Evolutionary conservation across 2,329 filamentous ascomycete species (phyloP).

Genomic region (Huntiella decipiens): DNA sequence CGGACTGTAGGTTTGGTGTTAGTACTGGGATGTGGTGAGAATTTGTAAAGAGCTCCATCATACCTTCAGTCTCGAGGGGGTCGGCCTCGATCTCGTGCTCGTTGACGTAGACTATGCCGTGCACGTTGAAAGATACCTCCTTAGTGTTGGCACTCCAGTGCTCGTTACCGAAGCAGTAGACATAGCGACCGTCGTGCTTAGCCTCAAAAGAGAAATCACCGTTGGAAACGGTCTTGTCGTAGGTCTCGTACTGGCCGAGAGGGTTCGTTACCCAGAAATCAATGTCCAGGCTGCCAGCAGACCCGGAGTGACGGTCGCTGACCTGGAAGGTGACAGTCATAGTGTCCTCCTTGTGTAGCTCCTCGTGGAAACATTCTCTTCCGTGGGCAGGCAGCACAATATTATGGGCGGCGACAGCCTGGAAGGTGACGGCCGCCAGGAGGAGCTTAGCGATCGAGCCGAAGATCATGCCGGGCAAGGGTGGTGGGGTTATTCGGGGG

Average conservation of each 20-base stretch:
- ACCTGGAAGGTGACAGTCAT: conserved; percentile 99
- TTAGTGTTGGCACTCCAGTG: conserved; percentile 92
- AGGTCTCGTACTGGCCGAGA: conserved; percentile 51
- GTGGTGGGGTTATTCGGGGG: not conserved
- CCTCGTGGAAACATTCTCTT: conserved; percentile 94
- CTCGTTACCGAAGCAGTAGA: conserved; percentile 99
- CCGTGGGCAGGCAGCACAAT: conserved; percentile 87
- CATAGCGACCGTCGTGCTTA: conserved; percentile 66
- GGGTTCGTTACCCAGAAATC: conserved; percentile 97
- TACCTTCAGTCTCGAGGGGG: conserved; percentile 80
- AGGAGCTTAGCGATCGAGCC: conserved; percentile 25
- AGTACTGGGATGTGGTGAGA: not conserved
- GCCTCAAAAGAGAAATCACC: conserved; percentile 90
- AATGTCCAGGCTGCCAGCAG: conserved; percentile 83
- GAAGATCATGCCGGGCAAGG: conserved; percentile 22
- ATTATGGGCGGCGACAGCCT: conserved; percentile 66
- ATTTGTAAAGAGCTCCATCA: conserved; percentile 13
- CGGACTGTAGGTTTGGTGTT: conserved; percentile 37
- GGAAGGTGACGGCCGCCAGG: conserved; percentile 24
- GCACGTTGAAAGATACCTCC: conserved; percentile 97
- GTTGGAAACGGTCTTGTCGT: conserved; percentile 64
- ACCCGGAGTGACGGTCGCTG: conserved; percentile 87
- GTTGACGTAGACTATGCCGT: conserved; percentile 92
- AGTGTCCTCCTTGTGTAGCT: conserved; percentile 78
- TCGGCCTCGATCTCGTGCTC: conserved; percentile 71